A percentile compares a stretch with the other conserved stretches of the same genome.
phyloP scores from a whole-genome alignment of 768 basidiomycete species.

The Roridomyces roridus region DNA sequence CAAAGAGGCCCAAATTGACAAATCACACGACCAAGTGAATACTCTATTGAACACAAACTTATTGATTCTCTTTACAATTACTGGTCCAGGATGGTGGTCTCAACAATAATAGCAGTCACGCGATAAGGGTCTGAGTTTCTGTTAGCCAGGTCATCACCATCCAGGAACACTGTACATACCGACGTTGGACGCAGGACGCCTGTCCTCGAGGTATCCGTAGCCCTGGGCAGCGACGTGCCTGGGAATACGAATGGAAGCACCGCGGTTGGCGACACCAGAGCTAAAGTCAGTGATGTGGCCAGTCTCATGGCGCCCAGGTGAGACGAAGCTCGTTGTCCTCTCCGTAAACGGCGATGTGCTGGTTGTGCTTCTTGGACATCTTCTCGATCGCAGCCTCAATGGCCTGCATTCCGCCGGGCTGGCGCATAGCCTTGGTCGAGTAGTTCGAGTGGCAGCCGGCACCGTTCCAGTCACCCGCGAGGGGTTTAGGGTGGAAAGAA shows the following conservation, averaged over 20 bases:
- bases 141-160: slow-evolving; percentile 6
- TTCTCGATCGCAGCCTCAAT: slow-evolving; percentile 96
- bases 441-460: slow-evolving; percentile 99
- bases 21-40: neutral
- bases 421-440: slow-evolving; percentile 94
- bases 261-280: slow-evolving; percentile 96
- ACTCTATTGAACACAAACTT: neutral
- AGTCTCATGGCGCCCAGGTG: slow-evolving; percentile 97
- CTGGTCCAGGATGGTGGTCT: slow-evolving; percentile 80
- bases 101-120: slow-evolving; percentile 87
- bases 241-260: slow-evolving; percentile 95
- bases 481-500: slow-evolving; percentile 99
- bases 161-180: slow-evolving; percentile 55
- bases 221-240: slow-evolving; percentile 92
- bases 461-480: slow-evolving; percentile 98
- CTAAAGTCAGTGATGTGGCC: slow-evolving; percentile 91
- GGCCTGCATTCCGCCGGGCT: slow-evolving; percentile 88
- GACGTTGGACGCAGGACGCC: slow-evolving; percentile 97
- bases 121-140: slow-evolving; percentile 83
- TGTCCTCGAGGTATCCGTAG: slow-evolving; percentile 95
- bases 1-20: neutral
- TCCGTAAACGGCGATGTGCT: slow-evolving; percentile 97
- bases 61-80: slow-evolving; percentile 34
- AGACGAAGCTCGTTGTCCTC: slow-evolving; percentile 97
- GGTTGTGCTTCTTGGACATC: slow-evolving; percentile 85